These are phyloP conservation scores for Saccharomyces hybrid DNA, from an alignment of 1,139 yeast genomes.

Conservation along the genomic window DNA sequence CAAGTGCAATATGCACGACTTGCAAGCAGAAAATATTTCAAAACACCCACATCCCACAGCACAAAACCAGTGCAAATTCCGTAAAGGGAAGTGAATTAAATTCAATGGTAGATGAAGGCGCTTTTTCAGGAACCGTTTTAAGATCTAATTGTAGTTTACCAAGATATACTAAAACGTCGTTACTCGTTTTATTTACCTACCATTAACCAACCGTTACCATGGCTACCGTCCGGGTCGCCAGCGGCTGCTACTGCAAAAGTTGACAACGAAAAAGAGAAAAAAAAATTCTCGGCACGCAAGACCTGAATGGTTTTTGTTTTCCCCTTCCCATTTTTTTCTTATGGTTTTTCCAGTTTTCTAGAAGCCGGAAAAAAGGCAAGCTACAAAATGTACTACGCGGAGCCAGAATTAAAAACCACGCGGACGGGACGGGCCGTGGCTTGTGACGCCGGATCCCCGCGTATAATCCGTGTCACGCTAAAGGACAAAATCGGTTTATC, in stretches of 20 bases:
- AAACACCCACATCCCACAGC: neutral
- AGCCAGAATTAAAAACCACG: neutral
- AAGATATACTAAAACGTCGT: neutral
- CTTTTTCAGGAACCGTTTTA: neutral
- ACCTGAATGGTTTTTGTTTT: neutral
- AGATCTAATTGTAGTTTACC: neutral
- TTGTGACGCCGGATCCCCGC: neutral
- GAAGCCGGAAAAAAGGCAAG: constrained; percentile 1
- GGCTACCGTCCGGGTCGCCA: neutral
- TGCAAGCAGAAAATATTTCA: neutral
- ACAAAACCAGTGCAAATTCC: neutral
- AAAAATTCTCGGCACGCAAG: neutral
- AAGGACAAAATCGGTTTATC: neutral
- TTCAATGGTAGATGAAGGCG: neutral
- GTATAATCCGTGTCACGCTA: neutral
- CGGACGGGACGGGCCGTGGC: neutral
- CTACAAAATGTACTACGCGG: neutral
- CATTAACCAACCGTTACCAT: neutral
- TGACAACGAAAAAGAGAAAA: neutral
- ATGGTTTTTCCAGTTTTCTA: neutral
- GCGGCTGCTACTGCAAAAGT: neutral
- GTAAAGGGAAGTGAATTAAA: neutral
- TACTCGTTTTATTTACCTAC: neutral
- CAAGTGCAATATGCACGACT: neutral
- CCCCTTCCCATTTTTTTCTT: neutral